These are phyloP conservation scores for Camelina hispida DNA, from an alignment of 345 rosid genomes.

Conservation along the genomic window DNA sequence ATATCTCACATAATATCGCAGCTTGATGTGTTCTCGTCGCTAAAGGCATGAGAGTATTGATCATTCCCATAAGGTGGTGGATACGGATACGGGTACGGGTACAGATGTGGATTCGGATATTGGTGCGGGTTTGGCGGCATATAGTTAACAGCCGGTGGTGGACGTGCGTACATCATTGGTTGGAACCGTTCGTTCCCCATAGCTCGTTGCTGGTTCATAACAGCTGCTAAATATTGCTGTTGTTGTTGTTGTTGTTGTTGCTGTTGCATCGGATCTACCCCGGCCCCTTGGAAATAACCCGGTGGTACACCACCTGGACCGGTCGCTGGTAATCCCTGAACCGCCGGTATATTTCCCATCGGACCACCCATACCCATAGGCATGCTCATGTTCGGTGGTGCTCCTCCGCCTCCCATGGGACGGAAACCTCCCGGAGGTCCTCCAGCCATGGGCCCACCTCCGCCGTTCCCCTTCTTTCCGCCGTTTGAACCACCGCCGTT, in stretches of 20 bases:
- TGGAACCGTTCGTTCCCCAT: slow-evolving; percentile 84
- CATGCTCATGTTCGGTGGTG: slow-evolving; percentile 52
- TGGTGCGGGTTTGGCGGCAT: slow-evolving; percentile 59
- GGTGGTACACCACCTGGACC: slow-evolving; percentile 52
- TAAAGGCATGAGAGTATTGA: slow-evolving; percentile 64
- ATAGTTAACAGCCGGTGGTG: slow-evolving; percentile 85
- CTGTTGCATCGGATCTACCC: slow-evolving; percentile 67
- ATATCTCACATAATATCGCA: slow-evolving; percentile 79
- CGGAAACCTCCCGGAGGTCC: slow-evolving; percentile 33
- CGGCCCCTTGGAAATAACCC: slow-evolving; percentile 70
- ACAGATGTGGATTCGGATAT: slow-evolving; percentile 53
- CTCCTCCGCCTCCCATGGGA: slow-evolving; percentile 51
- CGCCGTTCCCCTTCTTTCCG: slow-evolving; percentile 40
- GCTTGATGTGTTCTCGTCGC: slow-evolving; percentile 89
- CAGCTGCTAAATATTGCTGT: slow-evolving; percentile 64
- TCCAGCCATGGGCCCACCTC: slow-evolving; percentile 41
- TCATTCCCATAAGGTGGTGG: slow-evolving; percentile 41
- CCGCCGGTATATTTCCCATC: slow-evolving; percentile 60
- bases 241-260: slow-evolving; percentile 67
- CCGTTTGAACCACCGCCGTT: slow-evolving; percentile 36
- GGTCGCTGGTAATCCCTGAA: slow-evolving; percentile 80
- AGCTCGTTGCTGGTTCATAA: slow-evolving; percentile 91
- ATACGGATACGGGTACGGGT: slow-evolving; percentile 48
- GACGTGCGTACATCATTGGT: slow-evolving; percentile 89
- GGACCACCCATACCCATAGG: slow-evolving; percentile 48